A percentile compares a stretch with the other conserved stretches of the same genome.
These are phyloP conservation scores for Sporothrix sp. DNA, from an alignment of 2,329 filamentous ascomycete genomes.

Conservation along the genomic window DNA sequence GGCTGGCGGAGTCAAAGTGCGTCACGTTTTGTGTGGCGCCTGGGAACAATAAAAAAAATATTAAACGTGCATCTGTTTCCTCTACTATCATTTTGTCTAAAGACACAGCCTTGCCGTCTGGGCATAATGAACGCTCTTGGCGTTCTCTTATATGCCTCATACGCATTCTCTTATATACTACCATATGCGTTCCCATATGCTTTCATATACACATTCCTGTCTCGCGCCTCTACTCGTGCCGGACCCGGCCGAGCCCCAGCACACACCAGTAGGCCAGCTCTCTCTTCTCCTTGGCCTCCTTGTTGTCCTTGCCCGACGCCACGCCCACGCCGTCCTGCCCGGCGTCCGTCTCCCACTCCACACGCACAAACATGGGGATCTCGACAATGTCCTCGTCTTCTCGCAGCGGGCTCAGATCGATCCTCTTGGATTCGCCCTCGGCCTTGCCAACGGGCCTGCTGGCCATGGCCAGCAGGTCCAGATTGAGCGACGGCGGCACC, in stretches of 20 bases:
- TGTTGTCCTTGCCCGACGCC: slow-evolving; percentile 37
- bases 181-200: no score
- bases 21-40: slow-evolving; percentile 6
- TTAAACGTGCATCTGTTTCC: slow-evolving; percentile 10
- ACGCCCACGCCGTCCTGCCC: slow-evolving; percentile 54
- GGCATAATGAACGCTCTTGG: no score
- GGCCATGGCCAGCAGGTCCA: slow-evolving; percentile 26
- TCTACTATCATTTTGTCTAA: neutral
- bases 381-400: slow-evolving; percentile 62
- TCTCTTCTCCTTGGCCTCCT: slow-evolving; percentile 62
- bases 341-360: slow-evolving; percentile 75
- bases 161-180: no score
- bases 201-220: no score
- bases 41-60: slow-evolving; percentile 12
- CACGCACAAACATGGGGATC: slow-evolving; percentile 85
- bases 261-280: slow-evolving; percentile 96
- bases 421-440: slow-evolving; percentile 12
- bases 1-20: slow-evolving; percentile 5
- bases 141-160: no score
- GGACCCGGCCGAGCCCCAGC: slow-evolving; percentile 75
- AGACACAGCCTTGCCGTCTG: no score
- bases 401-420: slow-evolving; percentile 38
- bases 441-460: slow-evolving; percentile 25
- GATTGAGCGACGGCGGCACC: slow-evolving; percentile 50
- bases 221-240: slow-evolving; percentile 24